Conservation (phyloP, 768 basidiomycete genomes). For the Lactarius pseudohatsudake region DNA sequence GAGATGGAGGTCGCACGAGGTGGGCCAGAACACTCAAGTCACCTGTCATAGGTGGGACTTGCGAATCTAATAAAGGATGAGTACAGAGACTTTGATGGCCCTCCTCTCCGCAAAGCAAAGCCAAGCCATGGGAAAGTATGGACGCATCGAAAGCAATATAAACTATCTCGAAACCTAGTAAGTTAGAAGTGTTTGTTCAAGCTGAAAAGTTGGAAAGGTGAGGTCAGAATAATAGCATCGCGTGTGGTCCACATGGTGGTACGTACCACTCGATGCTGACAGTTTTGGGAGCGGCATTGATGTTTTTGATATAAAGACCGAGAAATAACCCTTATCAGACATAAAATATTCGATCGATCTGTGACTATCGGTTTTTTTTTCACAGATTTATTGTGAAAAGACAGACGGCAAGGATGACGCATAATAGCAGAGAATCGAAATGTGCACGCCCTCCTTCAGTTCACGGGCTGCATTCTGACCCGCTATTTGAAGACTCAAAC, state of each 20-base stretch:
- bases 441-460: not conserved
- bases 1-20: not conserved
- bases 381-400: too few species aligned
- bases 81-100: not conserved
- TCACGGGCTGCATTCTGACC: not conserved
- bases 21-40: not conserved
- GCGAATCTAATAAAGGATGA: slow-evolving; percentile 4
- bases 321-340: not conserved
- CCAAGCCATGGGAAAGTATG: not conserved
- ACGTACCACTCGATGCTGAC: too few species aligned
- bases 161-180: not conserved
- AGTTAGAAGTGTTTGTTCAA: not conserved
- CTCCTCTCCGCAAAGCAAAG: not conserved
- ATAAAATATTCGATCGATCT: not conserved
- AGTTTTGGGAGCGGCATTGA: too few species aligned
- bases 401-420: too few species aligned
- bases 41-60: slow-evolving; percentile 1
- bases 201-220: not conserved
- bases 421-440: not conserved
- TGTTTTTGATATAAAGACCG: too few species aligned
- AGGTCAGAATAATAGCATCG: too few species aligned
- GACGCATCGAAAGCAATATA: not conserved
- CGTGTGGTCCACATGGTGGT: too few species aligned
- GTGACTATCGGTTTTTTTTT: too few species aligned
- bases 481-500: not conserved